These are phyloP conservation scores for Trichoderma semiorbis DNA, from an alignment of 2,329 filamentous ascomycete genomes.

Conservation along the genomic window DNA sequence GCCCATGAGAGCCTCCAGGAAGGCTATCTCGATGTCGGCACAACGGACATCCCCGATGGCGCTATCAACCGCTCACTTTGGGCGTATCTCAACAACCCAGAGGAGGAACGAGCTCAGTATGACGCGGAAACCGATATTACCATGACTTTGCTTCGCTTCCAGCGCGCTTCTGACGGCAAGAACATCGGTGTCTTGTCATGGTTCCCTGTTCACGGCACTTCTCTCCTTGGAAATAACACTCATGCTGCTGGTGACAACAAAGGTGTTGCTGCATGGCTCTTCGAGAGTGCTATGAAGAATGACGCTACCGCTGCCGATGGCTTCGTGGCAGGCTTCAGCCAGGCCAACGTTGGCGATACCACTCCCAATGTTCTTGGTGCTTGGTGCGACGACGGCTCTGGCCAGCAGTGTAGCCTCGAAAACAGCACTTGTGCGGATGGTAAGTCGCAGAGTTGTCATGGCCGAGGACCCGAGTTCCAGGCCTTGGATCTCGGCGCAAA, in stretches of 20 bases:
- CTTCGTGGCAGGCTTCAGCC: slow-evolving; percentile 90
- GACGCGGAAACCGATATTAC: slow-evolving; percentile 49
- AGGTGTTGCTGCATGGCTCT: slow-evolving; percentile 80
- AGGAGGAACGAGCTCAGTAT: slow-evolving; percentile 69
- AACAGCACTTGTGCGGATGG: slow-evolving; percentile 80
- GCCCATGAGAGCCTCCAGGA: slow-evolving; percentile 61
- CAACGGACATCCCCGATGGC: slow-evolving; percentile 65
- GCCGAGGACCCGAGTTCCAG: slow-evolving; percentile 66
- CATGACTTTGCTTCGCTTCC: slow-evolving; percentile 76
- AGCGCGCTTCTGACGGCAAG: slow-evolving; percentile 68
- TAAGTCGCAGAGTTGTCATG: slow-evolving; percentile 67
- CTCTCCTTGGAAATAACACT: slow-evolving; percentile 87
- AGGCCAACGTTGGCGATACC: slow-evolving; percentile 87
- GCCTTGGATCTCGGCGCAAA: slow-evolving; percentile 67
- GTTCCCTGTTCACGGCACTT: slow-evolving; percentile 91
- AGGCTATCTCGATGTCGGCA: slow-evolving; percentile 69
- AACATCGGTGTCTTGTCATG: slow-evolving; percentile 80
- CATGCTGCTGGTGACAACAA: slow-evolving; percentile 94
- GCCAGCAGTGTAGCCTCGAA: slow-evolving; percentile 66
- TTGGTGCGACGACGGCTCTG: slow-evolving; percentile 83
- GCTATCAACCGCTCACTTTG: slow-evolving; percentile 89
- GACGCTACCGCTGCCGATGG: slow-evolving; percentile 55
- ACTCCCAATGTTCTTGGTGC: slow-evolving; percentile 84
- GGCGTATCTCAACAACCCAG: slow-evolving; percentile 83
- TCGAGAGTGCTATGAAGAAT: slow-evolving; percentile 66